Evolutionary conservation across 306 rosid species (phyloP).

Genomic region (Trichosanthes truncata): DNA sequence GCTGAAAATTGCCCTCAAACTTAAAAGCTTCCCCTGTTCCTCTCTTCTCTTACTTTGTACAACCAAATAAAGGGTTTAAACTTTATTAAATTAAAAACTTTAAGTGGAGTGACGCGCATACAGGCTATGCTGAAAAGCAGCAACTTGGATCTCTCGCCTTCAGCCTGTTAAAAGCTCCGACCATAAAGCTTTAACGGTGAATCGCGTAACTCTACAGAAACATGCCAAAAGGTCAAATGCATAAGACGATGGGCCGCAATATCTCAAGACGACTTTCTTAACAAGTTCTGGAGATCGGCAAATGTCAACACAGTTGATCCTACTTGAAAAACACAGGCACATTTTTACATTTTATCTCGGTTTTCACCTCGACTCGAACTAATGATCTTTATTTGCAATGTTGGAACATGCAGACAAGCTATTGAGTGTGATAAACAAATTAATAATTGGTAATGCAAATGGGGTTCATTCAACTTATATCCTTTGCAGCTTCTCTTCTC

Average conservation of each 20-base stretch:
- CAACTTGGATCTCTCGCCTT: background rate
- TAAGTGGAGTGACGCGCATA: no score
- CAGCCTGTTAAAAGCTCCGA: no score
- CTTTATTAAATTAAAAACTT: no score
- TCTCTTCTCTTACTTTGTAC: no score
- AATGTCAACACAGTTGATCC: no score
- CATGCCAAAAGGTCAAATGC: background rate
- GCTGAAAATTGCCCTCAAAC: no score
- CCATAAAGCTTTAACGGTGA: background rate
- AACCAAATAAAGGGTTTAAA: no score
- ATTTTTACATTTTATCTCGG: background rate
- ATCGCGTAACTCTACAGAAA: background rate
- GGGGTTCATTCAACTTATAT: conserved; percentile 15
- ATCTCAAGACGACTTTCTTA: background rate
- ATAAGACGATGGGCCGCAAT: background rate
- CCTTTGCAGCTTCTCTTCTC: conserved; percentile 58
- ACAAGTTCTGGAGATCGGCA: background rate
- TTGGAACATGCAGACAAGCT: background rate
- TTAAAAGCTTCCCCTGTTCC: no score
- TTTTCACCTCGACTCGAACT: background rate
- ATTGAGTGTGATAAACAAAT: background rate
- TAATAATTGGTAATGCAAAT: background rate
- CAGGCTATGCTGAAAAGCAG: no score
- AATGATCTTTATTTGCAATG: background rate
- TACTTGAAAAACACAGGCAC: no score